A percentile compares a stretch with the other conserved stretches of the same genome.
Conservation (phyloP, 1,139 yeast genomes). For the Magnusiomyces magnusii region DNA sequence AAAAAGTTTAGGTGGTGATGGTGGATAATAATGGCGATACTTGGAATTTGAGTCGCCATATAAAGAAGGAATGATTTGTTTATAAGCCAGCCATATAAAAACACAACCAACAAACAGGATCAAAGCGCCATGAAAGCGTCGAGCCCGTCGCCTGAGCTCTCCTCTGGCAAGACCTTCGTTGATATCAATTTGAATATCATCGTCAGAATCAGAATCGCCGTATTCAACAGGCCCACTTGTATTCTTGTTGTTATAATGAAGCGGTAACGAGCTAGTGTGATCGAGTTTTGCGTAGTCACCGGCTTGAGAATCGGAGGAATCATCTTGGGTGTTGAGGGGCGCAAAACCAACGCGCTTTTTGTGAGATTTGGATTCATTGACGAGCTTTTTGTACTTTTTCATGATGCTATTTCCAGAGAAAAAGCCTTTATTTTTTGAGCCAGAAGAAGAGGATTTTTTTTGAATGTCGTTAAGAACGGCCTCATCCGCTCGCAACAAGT, state of each 20-base stretch:
- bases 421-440: not conserved
- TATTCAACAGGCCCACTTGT: not conserved
- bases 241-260: conserved; percentile 7
- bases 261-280: not conserved
- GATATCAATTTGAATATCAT: conserved; percentile 18
- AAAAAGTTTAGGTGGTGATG: conserved; percentile 22
- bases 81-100: conserved; percentile 14
- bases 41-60: not conserved
- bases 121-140: conserved; percentile 12
- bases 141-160: conserved; percentile 8
- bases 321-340: not conserved
- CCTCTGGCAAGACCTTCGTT: conserved; percentile 12
- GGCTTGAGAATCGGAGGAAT: not conserved
- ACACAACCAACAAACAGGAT: conserved; percentile 10
- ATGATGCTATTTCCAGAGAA: conserved; percentile 7
- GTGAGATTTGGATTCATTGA: conserved; percentile 6
- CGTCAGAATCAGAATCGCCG: conserved; percentile 16
- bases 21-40: not conserved
- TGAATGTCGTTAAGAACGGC: conserved; percentile 24
- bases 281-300: conserved; percentile 2
- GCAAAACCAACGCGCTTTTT: conserved; percentile 16
- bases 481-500: conserved; percentile 27
- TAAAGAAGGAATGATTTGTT: conserved; percentile 5
- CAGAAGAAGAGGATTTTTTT: conserved; percentile 11
- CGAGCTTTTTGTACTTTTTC: conserved; percentile 11